Percentiles rank a stretch among this genome's conserved stretches.
Conservation (phyloP, 345 rosid genomes). For the Combretum micranthum region DNA sequence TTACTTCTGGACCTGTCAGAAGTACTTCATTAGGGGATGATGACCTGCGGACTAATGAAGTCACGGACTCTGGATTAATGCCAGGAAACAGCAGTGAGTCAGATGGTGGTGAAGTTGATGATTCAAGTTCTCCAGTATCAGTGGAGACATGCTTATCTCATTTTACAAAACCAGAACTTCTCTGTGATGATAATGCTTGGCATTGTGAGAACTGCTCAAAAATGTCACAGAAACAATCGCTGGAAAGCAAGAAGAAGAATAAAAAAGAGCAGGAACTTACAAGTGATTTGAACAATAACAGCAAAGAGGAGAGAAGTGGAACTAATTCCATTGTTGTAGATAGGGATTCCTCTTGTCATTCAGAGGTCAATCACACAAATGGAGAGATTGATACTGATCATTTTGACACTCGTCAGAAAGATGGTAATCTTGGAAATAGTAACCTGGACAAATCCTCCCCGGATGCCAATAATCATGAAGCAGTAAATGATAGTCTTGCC, state of each 20-base stretch:
- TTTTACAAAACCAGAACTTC: conserved; percentile 77
- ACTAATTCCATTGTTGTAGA: conserved; percentile 10
- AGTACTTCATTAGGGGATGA: conserved; percentile 44
- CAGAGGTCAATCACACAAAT: conserved; percentile 21
- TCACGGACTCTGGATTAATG: conserved; percentile 39
- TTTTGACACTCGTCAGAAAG: conserved; percentile 6
- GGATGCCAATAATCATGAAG: no score
- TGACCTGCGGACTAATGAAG: conserved; percentile 20
- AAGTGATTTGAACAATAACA: conserved; percentile 13
- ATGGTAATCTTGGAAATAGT: conserved; percentile 14
- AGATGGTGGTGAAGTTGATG: conserved; percentile 91
- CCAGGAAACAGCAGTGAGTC: conserved; percentile 66
- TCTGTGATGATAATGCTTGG: conserved; percentile 93
- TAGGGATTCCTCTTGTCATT: conserved; percentile 9
- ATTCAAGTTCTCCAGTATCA: conserved; percentile 78
- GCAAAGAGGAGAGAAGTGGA: conserved; percentile 21
- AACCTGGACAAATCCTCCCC: conserved; percentile 12
- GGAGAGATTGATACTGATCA: conserved; percentile 19
- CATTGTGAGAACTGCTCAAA: conserved; percentile 82
- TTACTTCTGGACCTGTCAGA: conserved; percentile 36
- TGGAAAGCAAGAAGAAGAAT: conserved; percentile 32
- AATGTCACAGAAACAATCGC: conserved; percentile 30
- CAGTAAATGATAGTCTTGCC: not conserved
- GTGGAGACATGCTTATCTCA: conserved; percentile 87
- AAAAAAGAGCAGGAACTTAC: conserved; percentile 20